phyloP scores from a whole-genome alignment of 768 basidiomycete genomes.

The Amanita brunnescens region DNA sequence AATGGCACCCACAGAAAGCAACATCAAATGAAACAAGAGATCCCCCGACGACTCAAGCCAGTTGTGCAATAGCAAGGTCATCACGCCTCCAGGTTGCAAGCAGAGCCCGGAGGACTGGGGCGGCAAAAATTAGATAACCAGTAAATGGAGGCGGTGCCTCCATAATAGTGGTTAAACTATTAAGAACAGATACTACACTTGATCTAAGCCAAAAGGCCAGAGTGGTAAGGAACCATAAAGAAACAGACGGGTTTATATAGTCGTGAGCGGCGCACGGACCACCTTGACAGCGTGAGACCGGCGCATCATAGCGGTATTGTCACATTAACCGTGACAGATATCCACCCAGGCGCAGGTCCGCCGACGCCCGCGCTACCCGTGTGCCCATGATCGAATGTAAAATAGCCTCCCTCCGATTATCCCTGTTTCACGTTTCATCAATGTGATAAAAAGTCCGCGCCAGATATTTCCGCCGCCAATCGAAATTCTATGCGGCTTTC shows the following conservation, averaged over 20 bases:
- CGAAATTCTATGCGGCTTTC: too few relatives aligned
- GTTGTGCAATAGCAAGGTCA: conserved; percentile 50
- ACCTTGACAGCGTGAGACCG: too few relatives aligned
- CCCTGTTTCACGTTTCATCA: too few relatives aligned
- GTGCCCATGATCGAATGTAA: too few relatives aligned
- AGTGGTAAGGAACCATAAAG: conserved; percentile 40
- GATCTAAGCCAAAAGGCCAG: conserved; percentile 81
- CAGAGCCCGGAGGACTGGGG: conserved; percentile 46
- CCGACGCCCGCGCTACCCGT: too few relatives aligned
- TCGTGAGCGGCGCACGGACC: conserved; percentile 14
- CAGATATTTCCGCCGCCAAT: too few relatives aligned
- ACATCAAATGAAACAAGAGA: conserved; percentile 10
- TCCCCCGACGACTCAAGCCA: conserved; percentile 62
- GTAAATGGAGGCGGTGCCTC: conserved; percentile 40
- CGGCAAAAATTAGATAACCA: conserved; percentile 52
- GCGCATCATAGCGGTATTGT: too few relatives aligned
- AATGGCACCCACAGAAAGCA: not conserved
- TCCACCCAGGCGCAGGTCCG: too few relatives aligned
- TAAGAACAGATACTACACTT: conserved; percentile 85
- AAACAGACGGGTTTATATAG: conserved; percentile 9
- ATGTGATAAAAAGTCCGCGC: not conserved
- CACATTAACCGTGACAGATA: too few relatives aligned
- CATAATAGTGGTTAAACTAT: conserved; percentile 55
- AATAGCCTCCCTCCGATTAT: too few relatives aligned
- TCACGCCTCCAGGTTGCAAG: conserved; percentile 46